Conservation (phyloP, 129 eudicot species). For the Sambucus nigra region DNA sequence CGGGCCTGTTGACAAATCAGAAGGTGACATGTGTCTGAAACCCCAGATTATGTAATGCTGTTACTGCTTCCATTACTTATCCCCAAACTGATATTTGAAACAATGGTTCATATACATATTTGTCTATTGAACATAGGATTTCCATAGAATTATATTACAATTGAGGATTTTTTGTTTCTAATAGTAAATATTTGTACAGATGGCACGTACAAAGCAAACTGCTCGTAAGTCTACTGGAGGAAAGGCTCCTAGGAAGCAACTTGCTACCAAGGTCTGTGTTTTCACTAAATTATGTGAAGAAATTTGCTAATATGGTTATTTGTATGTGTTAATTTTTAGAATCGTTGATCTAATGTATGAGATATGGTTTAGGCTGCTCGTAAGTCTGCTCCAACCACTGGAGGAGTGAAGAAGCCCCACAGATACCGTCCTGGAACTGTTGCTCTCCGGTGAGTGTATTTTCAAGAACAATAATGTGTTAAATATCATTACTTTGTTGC, state of each 20-base stretch:
- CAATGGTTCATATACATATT: too few species aligned
- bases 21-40: too few species aligned
- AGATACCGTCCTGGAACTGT: slow-evolving; percentile 84
- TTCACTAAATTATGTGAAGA: background rate
- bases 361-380: slow-evolving; percentile 50
- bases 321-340: background rate
- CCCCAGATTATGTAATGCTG: background rate
- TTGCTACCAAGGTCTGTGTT: slow-evolving; percentile 57
- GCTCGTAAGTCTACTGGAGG: slow-evolving; percentile 95
- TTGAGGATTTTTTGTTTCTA: background rate
- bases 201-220: slow-evolving; percentile 96
- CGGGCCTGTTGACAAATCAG: too few species aligned
- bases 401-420: slow-evolving; percentile 87
- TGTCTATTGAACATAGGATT: too few species aligned
- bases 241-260: slow-evolving; percentile 90
- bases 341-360: background rate
- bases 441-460: slow-evolving; percentile 58
- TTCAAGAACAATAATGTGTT: background rate
- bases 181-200: slow-evolving; percentile 7
- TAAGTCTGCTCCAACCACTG: slow-evolving; percentile 87
- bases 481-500: too few species aligned
- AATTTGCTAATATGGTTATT: too few species aligned
- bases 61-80: background rate
- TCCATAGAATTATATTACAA: background rate
- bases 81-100: background rate